Base-by-base conservation (phyloP, 148 eudicot species). In the Camellia granthamiana region DNA sequence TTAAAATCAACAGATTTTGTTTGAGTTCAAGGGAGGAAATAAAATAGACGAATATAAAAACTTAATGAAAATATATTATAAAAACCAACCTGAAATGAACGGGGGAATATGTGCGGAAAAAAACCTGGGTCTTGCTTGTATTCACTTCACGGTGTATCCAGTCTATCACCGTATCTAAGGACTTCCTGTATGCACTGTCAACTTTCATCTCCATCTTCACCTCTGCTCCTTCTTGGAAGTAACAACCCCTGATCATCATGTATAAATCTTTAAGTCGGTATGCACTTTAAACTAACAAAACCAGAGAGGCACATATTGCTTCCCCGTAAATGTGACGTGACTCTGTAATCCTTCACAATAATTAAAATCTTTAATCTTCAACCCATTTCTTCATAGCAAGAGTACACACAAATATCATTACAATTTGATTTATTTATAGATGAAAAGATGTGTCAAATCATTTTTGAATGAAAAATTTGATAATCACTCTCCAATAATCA, bases 61-160 rank as follows among this genome's bases (percentile, higher is more conserved):
- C 30, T 16, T 11, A 9, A 42, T 16, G 64, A 74, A 58, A 1
- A 18, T 59, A 18, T 59, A 49, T 43, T 15, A 4, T 3, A 2
- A 21, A 74, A 61, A 77, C 83, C 54, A 74, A 95, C 98, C 98
- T 95, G 93, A 93, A 95, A 88, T 95, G 98, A n/a, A 93, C 97
- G 15, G 97, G 97, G 66, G 98, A 92, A 75, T 88, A 95, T 68
- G 97, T 90, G 58, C 98, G 97, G 79, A 93, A 93, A 84, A 90
- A 90, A 61, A 95, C 91, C 55, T 87, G 94, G 47, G 97, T 93
- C 83, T 87, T 90, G 82, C 64, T 87, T 42, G 88, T 86, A 78
- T 93, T 89, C 52, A 95, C 90, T 77, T 95, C 89, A 52, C 72
- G 88, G 7, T 84, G 80, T 65, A 95, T 86, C 97, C 96, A 95